phyloP scores from a whole-genome alignment of 371 early-diverging fungal species.

The Funneliformis caledonium region DNA sequence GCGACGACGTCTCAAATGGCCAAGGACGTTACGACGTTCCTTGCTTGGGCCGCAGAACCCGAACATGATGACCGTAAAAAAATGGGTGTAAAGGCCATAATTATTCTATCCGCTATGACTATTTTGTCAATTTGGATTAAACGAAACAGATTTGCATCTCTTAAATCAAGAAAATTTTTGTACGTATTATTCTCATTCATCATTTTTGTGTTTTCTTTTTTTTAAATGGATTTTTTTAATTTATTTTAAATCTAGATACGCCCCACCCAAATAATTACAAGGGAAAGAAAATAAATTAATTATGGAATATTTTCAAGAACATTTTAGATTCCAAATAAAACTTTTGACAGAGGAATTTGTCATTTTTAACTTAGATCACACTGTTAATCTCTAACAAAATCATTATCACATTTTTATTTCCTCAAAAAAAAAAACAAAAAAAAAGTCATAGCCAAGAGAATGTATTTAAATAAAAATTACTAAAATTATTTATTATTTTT shows the following conservation, averaged over 20 bases:
- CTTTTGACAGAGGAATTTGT: not conserved
- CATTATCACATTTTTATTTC: not conserved
- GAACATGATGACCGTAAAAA: constrained; percentile 97
- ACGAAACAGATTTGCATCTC: constrained; percentile 77
- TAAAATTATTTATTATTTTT: too few relatives aligned
- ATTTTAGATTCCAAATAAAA: constrained; percentile 11
- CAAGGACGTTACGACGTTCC: constrained; percentile 95
- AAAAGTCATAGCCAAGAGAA: too few relatives aligned
- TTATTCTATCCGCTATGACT: constrained; percentile 59
- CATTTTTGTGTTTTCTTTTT: too few relatives aligned
- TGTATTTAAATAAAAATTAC: too few relatives aligned
- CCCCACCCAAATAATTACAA: not conserved
- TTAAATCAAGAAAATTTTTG: constrained; percentile 84
- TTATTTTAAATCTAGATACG: not conserved
- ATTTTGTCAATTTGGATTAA: constrained; percentile 75
- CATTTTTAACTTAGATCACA: not conserved
- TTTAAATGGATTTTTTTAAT: too few relatives aligned
- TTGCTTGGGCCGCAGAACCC: constrained; percentile 95
- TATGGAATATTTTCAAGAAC: not conserved
- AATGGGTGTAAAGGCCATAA: constrained; percentile 91
- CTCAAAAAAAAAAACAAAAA: too few relatives aligned
- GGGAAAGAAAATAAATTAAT: not conserved
- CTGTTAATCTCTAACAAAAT: not conserved
- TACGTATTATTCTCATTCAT: constrained; percentile 46
- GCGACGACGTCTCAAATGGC: constrained; percentile 97